Conservation (phyloP, 495 filamentous ascomycete genomes). For the Hypoxylon perforatum region DNA sequence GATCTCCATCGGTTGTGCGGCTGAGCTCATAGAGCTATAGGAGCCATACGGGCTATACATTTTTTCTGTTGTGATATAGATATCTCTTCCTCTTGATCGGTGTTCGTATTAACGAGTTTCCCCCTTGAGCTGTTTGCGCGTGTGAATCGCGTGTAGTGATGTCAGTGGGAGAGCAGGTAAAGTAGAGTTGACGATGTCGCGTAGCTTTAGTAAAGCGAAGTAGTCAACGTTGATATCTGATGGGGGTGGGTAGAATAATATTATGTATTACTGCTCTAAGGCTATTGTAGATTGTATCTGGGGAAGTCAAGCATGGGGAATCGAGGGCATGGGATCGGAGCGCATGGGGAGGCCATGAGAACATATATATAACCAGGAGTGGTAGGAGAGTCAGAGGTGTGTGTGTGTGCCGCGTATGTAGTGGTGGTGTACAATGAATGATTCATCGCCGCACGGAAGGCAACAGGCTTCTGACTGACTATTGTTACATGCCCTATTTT, state of each 20-base stretch:
- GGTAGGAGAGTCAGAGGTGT: conserved; percentile 1
- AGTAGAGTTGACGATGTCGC: conserved; percentile 20
- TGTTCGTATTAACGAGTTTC: conserved; percentile 10
- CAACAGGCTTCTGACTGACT: conserved; percentile 37
- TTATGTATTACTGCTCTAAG: conserved; percentile 45
- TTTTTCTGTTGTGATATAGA: no score
- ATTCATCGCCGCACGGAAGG: conserved; percentile 45
- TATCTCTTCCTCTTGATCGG: conserved; percentile 3
- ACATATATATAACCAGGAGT: conserved; percentile 38
- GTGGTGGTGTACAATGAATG: conserved; percentile 40
- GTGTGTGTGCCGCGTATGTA: no score
- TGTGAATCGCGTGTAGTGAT: conserved; percentile 9
- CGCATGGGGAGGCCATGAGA: conserved; percentile 43
- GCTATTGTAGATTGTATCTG: conserved; percentile 39
- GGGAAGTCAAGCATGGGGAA: conserved; percentile 25
- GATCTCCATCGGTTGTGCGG: conserved; percentile 65
- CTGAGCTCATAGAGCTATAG: conserved; percentile 54
- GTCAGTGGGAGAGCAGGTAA: neutral
- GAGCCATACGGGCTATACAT: conserved; percentile 63
- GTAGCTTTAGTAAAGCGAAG: conserved; percentile 14
- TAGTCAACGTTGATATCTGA: conserved; percentile 17
- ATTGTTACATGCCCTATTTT: conserved; percentile 45
- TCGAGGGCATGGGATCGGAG: conserved; percentile 38
- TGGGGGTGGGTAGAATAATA: conserved; percentile 17
- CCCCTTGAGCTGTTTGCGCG: neutral